Base-by-base conservation (phyloP, 129 eudicot species). In the Chrysanthemum makinoi region DNA sequence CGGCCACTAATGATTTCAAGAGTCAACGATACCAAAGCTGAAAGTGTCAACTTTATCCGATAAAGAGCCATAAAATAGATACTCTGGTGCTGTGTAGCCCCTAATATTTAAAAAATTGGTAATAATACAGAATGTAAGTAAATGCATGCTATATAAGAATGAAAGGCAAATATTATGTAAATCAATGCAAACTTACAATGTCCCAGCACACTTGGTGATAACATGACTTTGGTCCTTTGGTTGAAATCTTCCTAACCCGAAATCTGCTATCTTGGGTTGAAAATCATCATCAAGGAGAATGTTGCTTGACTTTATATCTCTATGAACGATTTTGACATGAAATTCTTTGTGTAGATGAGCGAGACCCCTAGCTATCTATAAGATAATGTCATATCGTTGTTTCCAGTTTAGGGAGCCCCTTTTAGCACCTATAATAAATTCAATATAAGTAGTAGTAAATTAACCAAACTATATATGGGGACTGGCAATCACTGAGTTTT, bases 201-300 rank as follows among this genome's bases (percentile, higher is more conserved):
- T 86, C 47, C 91, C 91, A 13, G 91, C 85, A 74, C 80, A 80
- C 63, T 61, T 72, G 24, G 87, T 86, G 83, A 83, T 80, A 33
- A 77, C 70, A 62, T 77, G 80, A 35, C 70, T 77, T 51, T 77
- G 54, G 75, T 83, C 84, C 44, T 74, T 86, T 11, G 91, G 88
- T 9, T 74, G 70, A 51, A 86, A 80, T 67, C 87, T 83, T 55
- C 86, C 91, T 77, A 86, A 59, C 15, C 91, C 91, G 26, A 86
- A 86, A 72, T 86, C 91, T 12, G 86, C 85, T 39, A 86, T 80
- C 68, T 86, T 86, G 72, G 88, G 80, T 53, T 69, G 85, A 44
- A 83, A 83, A 13, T 83, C 87, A 2, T 83, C 18, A 13, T 86
- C 88, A 28, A 83, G 75, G 10, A 86, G 78, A 24, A 86, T 86